Base-by-base conservation (phyloP, 257 asterid genomes). In the Nicotiana benthamiana region DNA sequence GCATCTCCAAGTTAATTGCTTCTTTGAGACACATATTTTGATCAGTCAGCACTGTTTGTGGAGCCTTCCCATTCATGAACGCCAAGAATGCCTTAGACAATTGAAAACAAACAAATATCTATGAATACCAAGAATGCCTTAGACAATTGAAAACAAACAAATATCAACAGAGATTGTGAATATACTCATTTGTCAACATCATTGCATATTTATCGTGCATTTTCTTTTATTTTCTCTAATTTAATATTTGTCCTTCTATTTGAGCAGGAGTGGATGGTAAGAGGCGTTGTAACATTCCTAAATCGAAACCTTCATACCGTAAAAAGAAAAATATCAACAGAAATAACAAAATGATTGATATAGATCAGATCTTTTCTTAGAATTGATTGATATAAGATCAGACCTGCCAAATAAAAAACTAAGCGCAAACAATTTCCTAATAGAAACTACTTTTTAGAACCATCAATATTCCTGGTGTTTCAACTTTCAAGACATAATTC, bases 1-100 rank as follows among this genome's bases (percentile, higher is more conserved):
- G 97, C 95, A 96, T 85, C 90, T 91, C 98, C 90, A 90, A 81
- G 77, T 88, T 94, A 34, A 96, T 89, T 30, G 99, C 98, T 83
- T 96, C 98, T 86, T 96, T 96, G 80, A 94, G 95, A 77, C 93
- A 91, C 93, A 88, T 94, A 81, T 91, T 96, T 81, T 96, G 99
- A 87, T 96, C 98, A 9, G 98, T 96, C 83, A 96, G 85, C 74
- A 96, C 82, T 63, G 99, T 96, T 81, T 92, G 93, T 11, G 99
- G 99, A 84, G 97, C 95, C 89, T 93, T 94, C 80, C 98, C 98
- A 46, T 91, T 92, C 94, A 94, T 90, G 88, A 94, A 94, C 62
- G 93, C 96, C 83, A 88, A 84, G 88, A 96, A 96, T 67, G 85
- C 97, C 99, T 95, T 74, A 4, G 63, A 79, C 81, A 85, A 81